Evolutionary conservation across 2,329 filamentous ascomycete species (phyloP).

Genomic region (Teratosphaeria zuluensis): DNA sequence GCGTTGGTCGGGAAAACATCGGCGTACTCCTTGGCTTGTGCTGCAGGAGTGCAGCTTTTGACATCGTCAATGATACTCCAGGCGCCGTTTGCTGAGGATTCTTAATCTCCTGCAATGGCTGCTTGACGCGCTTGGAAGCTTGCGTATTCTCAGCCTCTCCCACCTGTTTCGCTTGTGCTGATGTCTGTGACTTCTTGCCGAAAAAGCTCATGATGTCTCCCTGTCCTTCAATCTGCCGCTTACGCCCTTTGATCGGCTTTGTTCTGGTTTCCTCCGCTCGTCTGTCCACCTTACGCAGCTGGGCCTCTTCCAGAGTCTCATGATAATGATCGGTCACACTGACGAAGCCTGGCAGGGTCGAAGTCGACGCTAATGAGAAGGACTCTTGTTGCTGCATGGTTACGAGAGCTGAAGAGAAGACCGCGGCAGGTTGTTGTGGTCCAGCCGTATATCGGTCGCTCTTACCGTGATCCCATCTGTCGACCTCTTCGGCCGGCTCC

Average conservation of each 20-base stretch:
- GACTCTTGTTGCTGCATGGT: slow-evolving; percentile 18
- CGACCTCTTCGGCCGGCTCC: slow-evolving; percentile 26
- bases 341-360: slow-evolving; percentile 22
- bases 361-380: slow-evolving; percentile 21
- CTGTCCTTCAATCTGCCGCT: slow-evolving; percentile 38
- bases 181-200: slow-evolving; percentile 4
- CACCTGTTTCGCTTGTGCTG: neutral
- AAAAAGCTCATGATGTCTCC: slow-evolving; percentile 47
- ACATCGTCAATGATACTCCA: neutral
- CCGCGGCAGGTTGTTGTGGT: slow-evolving; percentile 6
- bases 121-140: neutral
- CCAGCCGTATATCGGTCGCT: slow-evolving; percentile 6
- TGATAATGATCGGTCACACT: slow-evolving; percentile 31
- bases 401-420: slow-evolving; percentile 1
- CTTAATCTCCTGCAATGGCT: neutral
- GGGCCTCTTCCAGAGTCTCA: slow-evolving; percentile 29
- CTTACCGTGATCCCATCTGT: slow-evolving; percentile 29
- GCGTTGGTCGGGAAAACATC: neutral
- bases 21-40: slow-evolving; percentile 24
- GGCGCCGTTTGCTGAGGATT: neutral
- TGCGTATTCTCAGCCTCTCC: neutral
- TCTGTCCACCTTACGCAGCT: slow-evolving; percentile 18
- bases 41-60: neutral
- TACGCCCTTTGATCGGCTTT: slow-evolving; percentile 23
- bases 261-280: slow-evolving; percentile 14